Percentiles rank a stretch among this genome's conserved stretches.
Conservation (phyloP, 2,329 filamentous ascomycete species). For the Diaporthe citriasiana region DNA sequence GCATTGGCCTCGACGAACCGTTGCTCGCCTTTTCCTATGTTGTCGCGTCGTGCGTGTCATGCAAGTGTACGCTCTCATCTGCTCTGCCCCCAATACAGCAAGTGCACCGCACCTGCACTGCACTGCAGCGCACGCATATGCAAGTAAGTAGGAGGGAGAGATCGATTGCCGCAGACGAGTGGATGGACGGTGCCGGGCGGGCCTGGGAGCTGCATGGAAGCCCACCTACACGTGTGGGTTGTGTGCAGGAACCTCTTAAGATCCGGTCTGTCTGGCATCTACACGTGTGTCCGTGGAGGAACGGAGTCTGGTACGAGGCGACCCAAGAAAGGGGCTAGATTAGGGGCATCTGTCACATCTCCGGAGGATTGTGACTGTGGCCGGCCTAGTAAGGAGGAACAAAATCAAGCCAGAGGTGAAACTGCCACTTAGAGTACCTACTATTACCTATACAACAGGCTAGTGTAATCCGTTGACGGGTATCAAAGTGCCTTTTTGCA, state of each 20-base stretch:
- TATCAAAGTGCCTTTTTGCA: background rate
- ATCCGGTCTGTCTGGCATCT: background rate
- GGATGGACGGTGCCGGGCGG: conserved; percentile 1
- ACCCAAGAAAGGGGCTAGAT: conserved; percentile 33
- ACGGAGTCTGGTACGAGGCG: conserved; percentile 3
- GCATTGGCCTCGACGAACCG: conserved; percentile 18
- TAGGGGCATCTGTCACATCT: conserved; percentile 25
- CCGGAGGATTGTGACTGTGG: conserved; percentile 1
- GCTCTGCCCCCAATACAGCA: conserved; percentile 14
- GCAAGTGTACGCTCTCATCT: background rate
- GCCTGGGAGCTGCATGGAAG: conserved; percentile 14
- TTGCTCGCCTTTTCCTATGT: conserved; percentile 1
- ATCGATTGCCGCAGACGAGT: conserved; percentile 14
- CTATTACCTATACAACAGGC: background rate
- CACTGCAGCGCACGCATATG: conserved; percentile 23
- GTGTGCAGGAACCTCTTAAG: background rate
- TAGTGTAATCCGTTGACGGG: conserved; percentile 5
- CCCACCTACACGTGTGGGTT: too few species aligned
- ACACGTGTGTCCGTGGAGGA: background rate
- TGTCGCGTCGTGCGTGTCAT: conserved; percentile 24
- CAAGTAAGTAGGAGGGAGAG: background rate
- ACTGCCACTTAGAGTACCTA: background rate
- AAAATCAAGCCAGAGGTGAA: background rate
- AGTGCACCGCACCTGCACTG: background rate
- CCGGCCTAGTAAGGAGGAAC: background rate